Evolutionary conservation across 1,139 yeast genomes (phyloP).

Genomic region (Yamadazyma friedrichii): DNA sequence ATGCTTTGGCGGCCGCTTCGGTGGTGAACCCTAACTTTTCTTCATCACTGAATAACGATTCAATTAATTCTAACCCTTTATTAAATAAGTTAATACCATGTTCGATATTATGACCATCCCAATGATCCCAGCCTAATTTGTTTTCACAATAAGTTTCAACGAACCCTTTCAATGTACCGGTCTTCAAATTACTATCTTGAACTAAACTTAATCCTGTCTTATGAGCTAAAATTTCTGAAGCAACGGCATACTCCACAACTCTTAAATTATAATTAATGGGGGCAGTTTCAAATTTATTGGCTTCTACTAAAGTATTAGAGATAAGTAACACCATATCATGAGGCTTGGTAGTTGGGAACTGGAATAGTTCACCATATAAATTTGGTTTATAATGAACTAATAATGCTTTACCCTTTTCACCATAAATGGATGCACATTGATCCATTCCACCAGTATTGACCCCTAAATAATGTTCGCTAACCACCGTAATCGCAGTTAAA

Average conservation of each 20-base stretch:
- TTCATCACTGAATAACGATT: constrained; percentile 28
- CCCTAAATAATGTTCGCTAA: constrained; percentile 71
- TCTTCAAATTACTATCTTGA: constrained; percentile 54
- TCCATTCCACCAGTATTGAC: constrained; percentile 81
- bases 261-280: constrained; percentile 68
- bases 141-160: constrained; percentile 50
- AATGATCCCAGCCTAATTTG: constrained; percentile 29
- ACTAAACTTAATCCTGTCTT: constrained; percentile 42
- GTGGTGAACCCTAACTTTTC: constrained; percentile 50
- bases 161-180: constrained; percentile 68
- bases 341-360: constrained; percentile 49
- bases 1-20: constrained; percentile 45
- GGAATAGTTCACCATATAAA: constrained; percentile 54
- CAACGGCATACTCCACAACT: constrained; percentile 67
- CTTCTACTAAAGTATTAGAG: constrained; percentile 60
- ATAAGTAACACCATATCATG: constrained; percentile 54
- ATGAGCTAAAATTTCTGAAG: constrained; percentile 57
- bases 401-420: constrained; percentile 59
- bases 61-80: constrained; percentile 43
- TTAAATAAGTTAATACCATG: constrained; percentile 41
- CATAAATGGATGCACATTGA: constrained; percentile 71
- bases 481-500: constrained; percentile 61
- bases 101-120: constrained; percentile 51
- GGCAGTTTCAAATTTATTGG: constrained; percentile 70
- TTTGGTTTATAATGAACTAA: constrained; percentile 63